Evolutionary conservation across 257 asterid genomes (phyloP).

Genomic region (Osmanthus fragrans): DNA sequence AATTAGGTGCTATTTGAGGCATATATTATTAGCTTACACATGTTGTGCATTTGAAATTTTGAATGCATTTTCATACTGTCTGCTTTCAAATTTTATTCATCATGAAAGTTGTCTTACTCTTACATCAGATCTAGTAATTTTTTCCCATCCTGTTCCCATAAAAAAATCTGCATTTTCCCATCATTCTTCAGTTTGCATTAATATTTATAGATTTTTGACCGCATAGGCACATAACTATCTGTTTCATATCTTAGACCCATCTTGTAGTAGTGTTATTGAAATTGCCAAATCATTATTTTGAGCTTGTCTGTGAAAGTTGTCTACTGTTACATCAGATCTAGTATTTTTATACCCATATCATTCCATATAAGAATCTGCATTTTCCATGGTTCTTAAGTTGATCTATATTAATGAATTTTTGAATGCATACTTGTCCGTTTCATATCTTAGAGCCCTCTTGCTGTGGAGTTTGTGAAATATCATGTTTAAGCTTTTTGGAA

Average conservation of each 20-base stretch:
- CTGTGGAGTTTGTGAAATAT: not conserved
- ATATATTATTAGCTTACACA: not conserved
- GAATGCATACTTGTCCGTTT: no score
- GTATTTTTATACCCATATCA: no score
- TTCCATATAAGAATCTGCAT: no score
- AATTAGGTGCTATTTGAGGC: not conserved
- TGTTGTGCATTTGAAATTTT: not conserved
- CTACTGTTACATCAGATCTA: no score
- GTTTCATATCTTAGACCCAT: not conserved
- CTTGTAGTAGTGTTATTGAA: not conserved
- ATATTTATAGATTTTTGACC: not conserved
- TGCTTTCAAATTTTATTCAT: not conserved
- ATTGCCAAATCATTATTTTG: not conserved
- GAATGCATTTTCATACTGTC: not conserved
- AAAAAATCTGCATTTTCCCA: not conserved
- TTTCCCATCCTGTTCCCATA: not conserved
- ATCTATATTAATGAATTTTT: no score
- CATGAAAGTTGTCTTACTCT: not conserved
- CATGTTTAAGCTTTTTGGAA: not conserved
- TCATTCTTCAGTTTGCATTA: not conserved
- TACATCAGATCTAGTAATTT: not conserved
- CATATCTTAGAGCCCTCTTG: no score
- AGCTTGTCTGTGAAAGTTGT: no score
- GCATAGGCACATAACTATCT: not conserved
- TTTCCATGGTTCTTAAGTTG: no score